Percentiles rank a stretch among this genome's conserved stretches.
phyloP scores from a whole-genome alignment of 164 flowering plant species.

The Sedum album region DNA sequence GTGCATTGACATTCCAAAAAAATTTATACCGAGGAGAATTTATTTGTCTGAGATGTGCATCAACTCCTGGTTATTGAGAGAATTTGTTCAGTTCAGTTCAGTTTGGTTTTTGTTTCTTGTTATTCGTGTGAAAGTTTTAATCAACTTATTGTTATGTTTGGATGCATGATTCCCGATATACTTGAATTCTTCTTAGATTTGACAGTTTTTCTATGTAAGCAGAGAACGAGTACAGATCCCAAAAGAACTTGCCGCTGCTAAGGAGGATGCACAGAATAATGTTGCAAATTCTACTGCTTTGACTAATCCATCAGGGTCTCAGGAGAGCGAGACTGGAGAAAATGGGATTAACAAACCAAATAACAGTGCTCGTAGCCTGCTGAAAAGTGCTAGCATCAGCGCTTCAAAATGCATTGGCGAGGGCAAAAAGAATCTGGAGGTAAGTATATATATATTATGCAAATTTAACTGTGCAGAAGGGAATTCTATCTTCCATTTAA shows the following conservation, averaged over 20 bases:
- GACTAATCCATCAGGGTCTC: conserved; percentile 18
- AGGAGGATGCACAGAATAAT: conserved; percentile 19
- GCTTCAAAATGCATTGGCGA: conserved; percentile 32
- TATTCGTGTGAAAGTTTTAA: background rate
- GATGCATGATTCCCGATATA: background rate
- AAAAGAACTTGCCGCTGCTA: conserved; percentile 16
- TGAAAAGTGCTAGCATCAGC: conserved; percentile 48
- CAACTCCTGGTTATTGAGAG: too few species aligned
- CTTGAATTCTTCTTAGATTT: too few species aligned
- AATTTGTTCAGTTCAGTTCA: too few species aligned
- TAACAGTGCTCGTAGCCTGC: conserved; percentile 30
- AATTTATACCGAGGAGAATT: background rate
- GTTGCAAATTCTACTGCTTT: conserved; percentile 23
- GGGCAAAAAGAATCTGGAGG: conserved; percentile 20
- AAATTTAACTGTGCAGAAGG: background rate
- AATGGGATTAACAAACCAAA: conserved; percentile 23
- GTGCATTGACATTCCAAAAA: background rate
- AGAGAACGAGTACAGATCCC: conserved; percentile 31
- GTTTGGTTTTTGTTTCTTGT: too few species aligned
- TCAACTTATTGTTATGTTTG: background rate
- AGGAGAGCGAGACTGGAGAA: conserved; percentile 14
- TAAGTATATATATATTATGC: conserved; percentile 4
- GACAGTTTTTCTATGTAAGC: conserved; percentile 3
- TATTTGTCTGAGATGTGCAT: background rate
- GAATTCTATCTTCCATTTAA: background rate